A percentile compares a stretch with the other conserved stretches of the same genome.
Evolutionary conservation across 202 grass and related monocot genomes (phyloP).

Genomic region (Setaria viridis): DNA sequence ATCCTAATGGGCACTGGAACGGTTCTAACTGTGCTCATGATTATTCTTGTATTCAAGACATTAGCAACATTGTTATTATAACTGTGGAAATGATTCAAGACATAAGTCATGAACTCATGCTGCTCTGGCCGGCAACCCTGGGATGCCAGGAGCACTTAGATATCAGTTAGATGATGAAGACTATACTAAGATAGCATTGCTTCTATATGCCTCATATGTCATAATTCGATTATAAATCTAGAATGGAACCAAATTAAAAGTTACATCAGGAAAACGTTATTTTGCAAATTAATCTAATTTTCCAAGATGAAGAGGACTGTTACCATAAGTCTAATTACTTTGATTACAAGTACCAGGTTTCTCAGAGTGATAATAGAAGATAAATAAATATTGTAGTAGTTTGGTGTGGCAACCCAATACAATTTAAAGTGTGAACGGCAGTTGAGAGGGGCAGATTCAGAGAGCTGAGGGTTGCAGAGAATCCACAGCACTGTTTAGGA

Average conservation of each 20-base stretch:
- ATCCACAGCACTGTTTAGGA: neutral
- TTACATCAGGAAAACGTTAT: neutral
- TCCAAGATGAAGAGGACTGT: neutral
- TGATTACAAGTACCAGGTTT: neutral
- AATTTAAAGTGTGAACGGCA: neutral
- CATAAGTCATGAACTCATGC: neutral
- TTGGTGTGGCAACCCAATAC: neutral
- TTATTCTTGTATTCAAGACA: constrained; percentile 28
- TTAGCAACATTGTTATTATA: constrained; percentile 13
- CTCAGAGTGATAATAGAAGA: neutral
- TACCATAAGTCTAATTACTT: neutral
- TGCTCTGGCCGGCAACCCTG: neutral
- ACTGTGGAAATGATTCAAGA: constrained; percentile 15
- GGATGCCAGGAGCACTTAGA: neutral
- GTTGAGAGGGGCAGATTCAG: neutral
- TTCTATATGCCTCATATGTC: neutral
- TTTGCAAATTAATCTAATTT: neutral
- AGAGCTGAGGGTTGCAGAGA: neutral
- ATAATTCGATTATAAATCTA: neutral
- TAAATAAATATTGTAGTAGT: neutral
- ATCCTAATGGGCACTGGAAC: constrained; percentile 5
- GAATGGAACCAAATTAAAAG: neutral
- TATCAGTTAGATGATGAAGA: neutral
- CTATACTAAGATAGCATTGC: neutral
- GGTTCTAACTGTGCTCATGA: neutral